Evolutionary conservation across 805 yeast species (phyloP).

Genomic region (Sugiyamaella floridensis): DNA sequence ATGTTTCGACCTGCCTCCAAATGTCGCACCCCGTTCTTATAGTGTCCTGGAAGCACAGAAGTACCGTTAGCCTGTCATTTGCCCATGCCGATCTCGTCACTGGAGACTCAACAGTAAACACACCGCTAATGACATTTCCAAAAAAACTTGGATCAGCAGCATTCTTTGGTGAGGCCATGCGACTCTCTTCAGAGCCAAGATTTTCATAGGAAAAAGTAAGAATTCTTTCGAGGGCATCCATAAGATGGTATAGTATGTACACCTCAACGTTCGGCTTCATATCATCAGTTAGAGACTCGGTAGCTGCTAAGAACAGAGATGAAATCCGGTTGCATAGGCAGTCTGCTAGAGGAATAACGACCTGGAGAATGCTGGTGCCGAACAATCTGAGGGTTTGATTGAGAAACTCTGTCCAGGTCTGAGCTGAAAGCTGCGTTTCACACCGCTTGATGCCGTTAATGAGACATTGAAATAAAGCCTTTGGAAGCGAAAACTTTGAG

Average conservation of each 20-base stretch:
- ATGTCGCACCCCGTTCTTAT: constrained; percentile 48
- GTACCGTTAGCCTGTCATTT: constrained; percentile 47
- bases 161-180: constrained; percentile 11
- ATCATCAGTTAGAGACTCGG: constrained; percentile 9
- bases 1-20: constrained; percentile 63
- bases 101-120: constrained; percentile 65
- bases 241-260: constrained; percentile 39
- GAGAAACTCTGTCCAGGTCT: constrained; percentile 45
- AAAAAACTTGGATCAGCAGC: constrained; percentile 47
- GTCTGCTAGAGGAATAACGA: constrained; percentile 48
- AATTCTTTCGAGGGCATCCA: constrained; percentile 60
- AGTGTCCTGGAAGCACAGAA: constrained; percentile 59
- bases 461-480: constrained; percentile 36
- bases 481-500: constrained; percentile 1
- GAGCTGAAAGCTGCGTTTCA: constrained; percentile 38
- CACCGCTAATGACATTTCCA: constrained; percentile 56
- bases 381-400: constrained; percentile 47
- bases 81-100: constrained; percentile 42
- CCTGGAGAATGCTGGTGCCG: constrained; percentile 47
- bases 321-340: constrained; percentile 40
- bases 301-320: constrained; percentile 29
- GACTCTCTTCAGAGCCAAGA: constrained; percentile 1
- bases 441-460: constrained; percentile 43
- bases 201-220: constrained; percentile 51
- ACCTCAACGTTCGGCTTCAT: constrained; percentile 39